Conservation (phyloP, 1,284 basidiomycete species). For the Neolentinus lepideus region DNA sequence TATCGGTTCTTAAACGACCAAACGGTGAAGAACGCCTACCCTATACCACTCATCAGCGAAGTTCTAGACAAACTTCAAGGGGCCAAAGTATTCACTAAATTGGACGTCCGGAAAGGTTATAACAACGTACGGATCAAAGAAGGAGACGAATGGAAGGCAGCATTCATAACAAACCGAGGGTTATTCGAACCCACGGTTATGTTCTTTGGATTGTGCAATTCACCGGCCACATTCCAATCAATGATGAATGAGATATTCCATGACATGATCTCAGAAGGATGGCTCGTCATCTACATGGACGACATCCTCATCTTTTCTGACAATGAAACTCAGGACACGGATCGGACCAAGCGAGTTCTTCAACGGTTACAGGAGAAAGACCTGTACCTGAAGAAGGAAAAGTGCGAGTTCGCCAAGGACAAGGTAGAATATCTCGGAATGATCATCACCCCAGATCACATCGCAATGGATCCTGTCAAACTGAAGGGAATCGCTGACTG, state of each 20-base stretch:
- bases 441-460: conserved; percentile 17
- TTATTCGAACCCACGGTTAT: conserved; percentile 19
- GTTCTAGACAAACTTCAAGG: neutral
- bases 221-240: conserved; percentile 16
- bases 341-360: conserved; percentile 23
- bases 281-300: conserved; percentile 20
- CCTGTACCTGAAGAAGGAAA: conserved; percentile 27
- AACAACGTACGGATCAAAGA: conserved; percentile 14
- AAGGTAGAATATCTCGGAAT: conserved; percentile 32
- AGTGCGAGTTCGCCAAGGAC: conserved; percentile 27
- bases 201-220: conserved; percentile 22
- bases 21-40: neutral
- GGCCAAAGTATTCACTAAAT: neutral
- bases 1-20: conserved; percentile 5
- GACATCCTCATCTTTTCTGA: conserved; percentile 20
- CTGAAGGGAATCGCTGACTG: conserved; percentile 23
- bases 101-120: neutral
- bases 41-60: neutral
- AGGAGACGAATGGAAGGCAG: conserved; percentile 19
- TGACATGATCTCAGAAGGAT: conserved; percentile 13
- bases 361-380: conserved; percentile 19
- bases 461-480: conserved; percentile 30
- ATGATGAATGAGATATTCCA: conserved; percentile 17
- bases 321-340: conserved; percentile 5
- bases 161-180: conserved; percentile 20